Evolutionary conservation across 345 rosid species (phyloP).

Genomic region (Heritiera fomes): DNA sequence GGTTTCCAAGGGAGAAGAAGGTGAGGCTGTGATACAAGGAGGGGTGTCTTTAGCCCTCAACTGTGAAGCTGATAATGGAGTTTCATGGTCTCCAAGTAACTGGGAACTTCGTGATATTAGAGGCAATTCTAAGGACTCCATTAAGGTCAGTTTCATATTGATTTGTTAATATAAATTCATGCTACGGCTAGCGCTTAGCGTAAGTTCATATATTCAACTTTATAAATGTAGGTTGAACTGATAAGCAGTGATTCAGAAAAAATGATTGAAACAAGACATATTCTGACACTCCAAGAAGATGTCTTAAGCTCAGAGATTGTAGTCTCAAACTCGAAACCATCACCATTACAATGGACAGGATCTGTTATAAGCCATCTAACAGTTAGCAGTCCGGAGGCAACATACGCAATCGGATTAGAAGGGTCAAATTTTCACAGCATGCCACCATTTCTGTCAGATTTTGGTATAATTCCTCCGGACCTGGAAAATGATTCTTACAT

Average conservation of each 20-base stretch:
- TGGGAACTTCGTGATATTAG: slow-evolving; percentile 59
- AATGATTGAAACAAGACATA: slow-evolving; percentile 54
- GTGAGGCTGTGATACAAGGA: slow-evolving; percentile 61
- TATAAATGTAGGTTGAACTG: slow-evolving; percentile 57
- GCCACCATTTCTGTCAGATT: slow-evolving; percentile 41
- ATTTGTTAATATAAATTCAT: neutral
- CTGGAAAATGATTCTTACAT: slow-evolving; percentile 22
- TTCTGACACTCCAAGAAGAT: slow-evolving; percentile 51
- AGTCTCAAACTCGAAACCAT: slow-evolving; percentile 48
- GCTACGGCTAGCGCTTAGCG: no score
- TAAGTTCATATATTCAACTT: neutral
- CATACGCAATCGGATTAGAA: slow-evolving; percentile 67
- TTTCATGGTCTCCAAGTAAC: slow-evolving; percentile 45
- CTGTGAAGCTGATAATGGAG: slow-evolving; percentile 39
- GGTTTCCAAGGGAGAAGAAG: slow-evolving; percentile 59
- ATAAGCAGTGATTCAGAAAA: slow-evolving; percentile 44
- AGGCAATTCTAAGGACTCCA: slow-evolving; percentile 56
- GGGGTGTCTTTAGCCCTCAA: slow-evolving; percentile 61
- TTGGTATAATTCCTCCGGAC: slow-evolving; percentile 52
- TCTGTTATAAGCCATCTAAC: slow-evolving; percentile 66
- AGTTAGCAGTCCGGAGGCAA: slow-evolving; percentile 89
- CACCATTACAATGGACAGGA: slow-evolving; percentile 46
- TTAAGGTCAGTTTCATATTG: slow-evolving; percentile 40
- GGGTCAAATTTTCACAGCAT: slow-evolving; percentile 57
- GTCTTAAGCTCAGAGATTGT: slow-evolving; percentile 56